Base-by-base conservation (phyloP, 345 rosid genomes). In the Orychophragmus violaceus region DNA sequence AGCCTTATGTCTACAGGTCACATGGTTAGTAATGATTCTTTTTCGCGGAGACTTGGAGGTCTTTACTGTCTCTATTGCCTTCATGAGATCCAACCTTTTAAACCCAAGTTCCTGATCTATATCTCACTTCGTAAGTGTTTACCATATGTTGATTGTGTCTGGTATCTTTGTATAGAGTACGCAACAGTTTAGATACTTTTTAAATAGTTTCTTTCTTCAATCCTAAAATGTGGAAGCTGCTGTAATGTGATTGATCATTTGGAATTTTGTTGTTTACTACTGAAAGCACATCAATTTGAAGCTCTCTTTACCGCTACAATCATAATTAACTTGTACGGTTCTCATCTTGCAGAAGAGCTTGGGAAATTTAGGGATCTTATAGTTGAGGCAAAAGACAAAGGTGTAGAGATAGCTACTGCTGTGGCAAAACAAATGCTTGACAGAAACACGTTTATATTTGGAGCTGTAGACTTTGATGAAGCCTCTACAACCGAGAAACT, bases 31-130 rank as follows among this genome's bases (percentile, higher is more conserved):
- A 45, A 54, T 61, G 77, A 59, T 68, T 83, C 91, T 23, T 84
- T 93, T 28, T 80, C 87, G 57, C 64, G 59, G 60, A 83, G 88
- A 69, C 77, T 90, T 12, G 99, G 96, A 39, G 97, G 90, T 44
- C 81, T 94, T 16, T 88, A 90, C 78, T 93, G 97, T 85, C 94
- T 93, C 55, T 90, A 86, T 78, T 93, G 92, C 77, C 89, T 90
- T 33, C 78, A 88, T 64, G 96, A 85, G 77, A 82, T 81, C 79
- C 95, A 94, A 70, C 96, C 95, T 30, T 93, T 82, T 66, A 85
- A 85, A 76, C 94, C 90, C 69, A 83, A 92, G 70, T 88, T 82
- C 78, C 80, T 63, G 53, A 77, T 90, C 17, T 90, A 90, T 77
- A 68, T 90, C 68, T 90, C 92, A 48, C 81, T 87, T 21, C 81